Evolutionary conservation across 202 grass and related monocot genomes (phyloP).

Genomic region (Zoysia matrella): DNA sequence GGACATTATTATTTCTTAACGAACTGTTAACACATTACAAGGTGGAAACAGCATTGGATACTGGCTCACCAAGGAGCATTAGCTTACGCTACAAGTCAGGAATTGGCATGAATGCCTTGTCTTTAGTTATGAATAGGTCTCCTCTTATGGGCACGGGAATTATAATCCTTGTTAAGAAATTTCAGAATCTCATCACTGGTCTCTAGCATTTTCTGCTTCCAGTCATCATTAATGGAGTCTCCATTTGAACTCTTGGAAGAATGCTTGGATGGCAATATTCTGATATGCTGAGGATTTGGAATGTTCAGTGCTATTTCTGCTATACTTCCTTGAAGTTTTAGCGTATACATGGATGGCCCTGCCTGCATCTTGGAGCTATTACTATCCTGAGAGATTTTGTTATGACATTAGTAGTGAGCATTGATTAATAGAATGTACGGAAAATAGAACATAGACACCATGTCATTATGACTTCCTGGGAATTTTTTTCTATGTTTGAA

Average conservation of each 20-base stretch:
- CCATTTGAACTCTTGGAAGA: slow-evolving; percentile 11
- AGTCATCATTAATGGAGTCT: slow-evolving; percentile 31
- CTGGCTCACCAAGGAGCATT: slow-evolving; percentile 11
- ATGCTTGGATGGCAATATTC: slow-evolving; percentile 30
- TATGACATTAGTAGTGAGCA: slow-evolving; percentile 27
- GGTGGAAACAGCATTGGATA: neutral
- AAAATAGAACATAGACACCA: neutral
- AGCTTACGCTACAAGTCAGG: slow-evolving; percentile 24
- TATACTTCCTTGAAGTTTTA: slow-evolving; percentile 39
- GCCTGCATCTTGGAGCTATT: slow-evolving; percentile 31
- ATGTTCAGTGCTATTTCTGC: slow-evolving; percentile 33
- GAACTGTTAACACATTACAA: neutral
- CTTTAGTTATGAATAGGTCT: slow-evolving; percentile 49
- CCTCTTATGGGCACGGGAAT: slow-evolving; percentile 31
- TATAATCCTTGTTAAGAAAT: slow-evolving; percentile 55
- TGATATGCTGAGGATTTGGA: slow-evolving; percentile 34
- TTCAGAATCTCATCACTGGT: slow-evolving; percentile 56
- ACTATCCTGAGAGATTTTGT: slow-evolving; percentile 45
- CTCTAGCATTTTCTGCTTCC: slow-evolving; percentile 52
- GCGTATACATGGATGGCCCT: slow-evolving; percentile 27
- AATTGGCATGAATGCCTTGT: slow-evolving; percentile 1
- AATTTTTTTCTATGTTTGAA: neutral
- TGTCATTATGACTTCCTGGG: slow-evolving; percentile 18
- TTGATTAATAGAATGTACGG: slow-evolving; percentile 11
- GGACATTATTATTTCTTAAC: slow-evolving; percentile 2